These are phyloP conservation scores for Globisporangium paroecandrum DNA, from an alignment of 352 stramenopile species.

Conservation along the genomic window DNA sequence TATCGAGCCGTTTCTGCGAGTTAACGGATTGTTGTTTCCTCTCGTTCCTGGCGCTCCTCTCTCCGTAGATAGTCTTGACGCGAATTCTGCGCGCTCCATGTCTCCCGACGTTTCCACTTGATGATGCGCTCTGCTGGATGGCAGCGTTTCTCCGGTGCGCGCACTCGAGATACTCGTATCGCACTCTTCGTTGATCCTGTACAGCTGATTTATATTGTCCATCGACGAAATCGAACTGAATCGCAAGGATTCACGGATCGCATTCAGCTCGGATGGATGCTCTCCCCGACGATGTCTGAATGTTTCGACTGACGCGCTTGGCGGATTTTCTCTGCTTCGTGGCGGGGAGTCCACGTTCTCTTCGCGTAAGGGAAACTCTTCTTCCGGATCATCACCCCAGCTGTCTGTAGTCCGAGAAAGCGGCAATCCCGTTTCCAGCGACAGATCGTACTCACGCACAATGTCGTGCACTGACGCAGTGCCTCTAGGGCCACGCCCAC, in stretches of 20 bases:
- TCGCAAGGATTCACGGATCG: constrained; percentile 11
- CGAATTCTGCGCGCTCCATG: neutral
- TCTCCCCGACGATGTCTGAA: neutral
- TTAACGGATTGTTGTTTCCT: neutral
- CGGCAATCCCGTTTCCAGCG: constrained; percentile 49
- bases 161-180: constrained; percentile 19
- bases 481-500: neutral
- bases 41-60: neutral
- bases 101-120: neutral
- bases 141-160: constrained; percentile 15
- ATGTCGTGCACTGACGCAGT: constrained; percentile 29
- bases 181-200: constrained; percentile 16
- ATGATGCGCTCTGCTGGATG: constrained; percentile 6
- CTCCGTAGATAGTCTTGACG: neutral
- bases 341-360: constrained; percentile 3
- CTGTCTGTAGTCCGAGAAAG: constrained; percentile 59
- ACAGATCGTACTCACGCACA: constrained; percentile 42
- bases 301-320: neutral
- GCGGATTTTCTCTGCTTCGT: neutral
- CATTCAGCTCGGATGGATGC: constrained; percentile 6
- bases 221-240: constrained; percentile 13
- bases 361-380: constrained; percentile 7
- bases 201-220: constrained; percentile 12
- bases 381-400: constrained; percentile 40
- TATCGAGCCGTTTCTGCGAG: neutral